phyloP scores from a whole-genome alignment of 2,329 filamentous ascomycete genomes.

The Aspergillus ochraceus region DNA sequence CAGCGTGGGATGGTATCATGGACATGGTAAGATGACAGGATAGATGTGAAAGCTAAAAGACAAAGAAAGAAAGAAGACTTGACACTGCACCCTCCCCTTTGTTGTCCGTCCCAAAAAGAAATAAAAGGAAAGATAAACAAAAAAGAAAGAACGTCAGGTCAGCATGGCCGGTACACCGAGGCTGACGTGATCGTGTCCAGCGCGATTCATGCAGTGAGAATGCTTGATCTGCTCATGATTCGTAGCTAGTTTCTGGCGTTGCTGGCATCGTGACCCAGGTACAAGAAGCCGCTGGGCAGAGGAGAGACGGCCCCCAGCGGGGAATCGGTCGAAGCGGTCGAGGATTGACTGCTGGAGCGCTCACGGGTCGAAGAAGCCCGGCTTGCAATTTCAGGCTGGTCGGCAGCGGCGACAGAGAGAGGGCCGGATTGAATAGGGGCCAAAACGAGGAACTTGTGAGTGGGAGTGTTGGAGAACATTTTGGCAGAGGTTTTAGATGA shows the following conservation, averaged over 20 bases:
- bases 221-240: neutral
- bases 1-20: slow-evolving; percentile 14
- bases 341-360: slow-evolving; percentile 31
- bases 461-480: slow-evolving; percentile 33
- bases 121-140: neutral
- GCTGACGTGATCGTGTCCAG: slow-evolving; percentile 18
- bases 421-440: slow-evolving; percentile 33
- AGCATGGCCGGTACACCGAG: neutral
- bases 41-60: neutral
- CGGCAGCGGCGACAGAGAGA: slow-evolving; percentile 21
- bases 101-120: neutral
- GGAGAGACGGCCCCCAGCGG: slow-evolving; percentile 7
- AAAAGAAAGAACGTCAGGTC: slow-evolving; percentile 6
- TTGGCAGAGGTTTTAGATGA: slow-evolving; percentile 12
- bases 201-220: slow-evolving; percentile 14
- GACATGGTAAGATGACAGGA: neutral
- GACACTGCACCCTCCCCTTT: neutral
- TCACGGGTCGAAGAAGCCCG: slow-evolving; percentile 12
- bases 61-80: neutral
- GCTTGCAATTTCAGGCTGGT: slow-evolving; percentile 17
- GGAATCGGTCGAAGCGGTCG: slow-evolving; percentile 14
- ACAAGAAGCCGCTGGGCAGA: slow-evolving; percentile 28
- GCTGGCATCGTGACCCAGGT: slow-evolving; percentile 25
- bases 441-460: slow-evolving; percentile 33
- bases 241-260: slow-evolving; percentile 6